A percentile compares a stretch with the other conserved stretches of the same genome.
Conservation (phyloP, 768 basidiomycete species). For the Daedaleopsis sinensis region DNA sequence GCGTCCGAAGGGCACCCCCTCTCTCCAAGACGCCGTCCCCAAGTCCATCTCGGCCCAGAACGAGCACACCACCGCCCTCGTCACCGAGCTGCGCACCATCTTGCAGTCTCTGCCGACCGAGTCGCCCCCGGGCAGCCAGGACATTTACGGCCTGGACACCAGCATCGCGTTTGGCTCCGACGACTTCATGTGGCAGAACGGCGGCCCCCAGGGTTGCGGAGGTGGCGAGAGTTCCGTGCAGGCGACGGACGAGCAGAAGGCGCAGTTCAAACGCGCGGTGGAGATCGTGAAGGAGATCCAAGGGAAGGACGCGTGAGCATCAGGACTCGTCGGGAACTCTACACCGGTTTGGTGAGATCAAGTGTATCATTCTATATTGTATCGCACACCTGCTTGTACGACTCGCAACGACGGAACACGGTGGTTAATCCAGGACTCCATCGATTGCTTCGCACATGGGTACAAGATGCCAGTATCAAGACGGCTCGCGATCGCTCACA, state of each 20-base stretch:
- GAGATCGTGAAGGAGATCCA: slow-evolving; percentile 62
- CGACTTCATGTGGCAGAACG: slow-evolving; percentile 63
- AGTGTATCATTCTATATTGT: neutral
- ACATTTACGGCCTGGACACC: slow-evolving; percentile 72
- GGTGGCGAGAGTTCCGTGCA: slow-evolving; percentile 51
- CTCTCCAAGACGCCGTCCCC: slow-evolving; percentile 43
- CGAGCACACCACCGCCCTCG: slow-evolving; percentile 39
- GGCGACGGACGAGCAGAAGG: slow-evolving; percentile 62
- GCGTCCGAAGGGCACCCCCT: slow-evolving; percentile 51
- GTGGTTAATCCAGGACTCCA: neutral
- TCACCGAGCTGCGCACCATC: slow-evolving; percentile 63
- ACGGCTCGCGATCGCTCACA: neutral
- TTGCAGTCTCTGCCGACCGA: slow-evolving; percentile 61
- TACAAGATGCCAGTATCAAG: neutral
- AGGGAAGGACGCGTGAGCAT: slow-evolving; percentile 15
- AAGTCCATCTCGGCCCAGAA: slow-evolving; percentile 43
- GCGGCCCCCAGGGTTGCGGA: slow-evolving; percentile 62
- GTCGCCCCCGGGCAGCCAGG: slow-evolving; percentile 59
- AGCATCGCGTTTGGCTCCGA: slow-evolving; percentile 64
- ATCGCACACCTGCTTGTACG: neutral
- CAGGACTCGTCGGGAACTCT: neutral
- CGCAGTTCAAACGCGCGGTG: slow-evolving; percentile 70
- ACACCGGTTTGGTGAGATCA: neutral
- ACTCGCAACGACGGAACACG: neutral
- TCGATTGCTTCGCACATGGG: neutral